These are phyloP conservation scores for Phialophora expanda DNA, from an alignment of 2,329 filamentous ascomycete genomes.

Conservation along the genomic window DNA sequence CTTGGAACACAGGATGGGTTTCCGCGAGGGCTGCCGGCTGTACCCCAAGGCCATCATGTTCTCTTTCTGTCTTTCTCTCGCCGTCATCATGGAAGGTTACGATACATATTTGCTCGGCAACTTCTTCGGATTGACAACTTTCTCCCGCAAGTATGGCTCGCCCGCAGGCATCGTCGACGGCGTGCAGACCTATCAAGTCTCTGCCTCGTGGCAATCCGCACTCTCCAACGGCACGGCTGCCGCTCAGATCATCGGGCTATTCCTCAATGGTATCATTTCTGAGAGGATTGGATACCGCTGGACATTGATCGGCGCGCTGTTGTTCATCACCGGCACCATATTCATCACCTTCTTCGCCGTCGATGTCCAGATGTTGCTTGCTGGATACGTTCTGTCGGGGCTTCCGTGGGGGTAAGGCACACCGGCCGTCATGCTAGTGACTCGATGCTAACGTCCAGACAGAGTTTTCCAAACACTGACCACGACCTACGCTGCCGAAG, in stretches of 20 bases:
- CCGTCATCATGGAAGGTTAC: conserved; percentile 41
- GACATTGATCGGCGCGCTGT: conserved; percentile 41
- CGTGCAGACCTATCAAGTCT: conserved; percentile 33
- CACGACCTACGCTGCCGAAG: conserved; percentile 48
- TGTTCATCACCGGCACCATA: conserved; percentile 40
- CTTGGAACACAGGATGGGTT: conserved; percentile 37
- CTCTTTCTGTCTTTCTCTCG: conserved; percentile 36
- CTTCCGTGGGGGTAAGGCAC: conserved; percentile 44
- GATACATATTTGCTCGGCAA: conserved; percentile 40
- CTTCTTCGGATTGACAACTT: conserved; percentile 38
- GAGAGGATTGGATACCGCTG: conserved; percentile 55
- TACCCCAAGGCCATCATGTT: conserved; percentile 69
- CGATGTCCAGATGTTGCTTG: conserved; percentile 45
- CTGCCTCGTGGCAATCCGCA: conserved; percentile 52
- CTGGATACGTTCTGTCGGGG: conserved; percentile 48
- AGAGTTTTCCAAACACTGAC: conserved; percentile 45
- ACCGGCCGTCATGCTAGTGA: too few species aligned
- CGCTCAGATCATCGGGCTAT: conserved; percentile 40
- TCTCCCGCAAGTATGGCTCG: conserved; percentile 35
- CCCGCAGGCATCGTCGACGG: conserved; percentile 32
- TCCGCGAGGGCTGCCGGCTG: conserved; percentile 73
- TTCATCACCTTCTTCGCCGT: conserved; percentile 52
- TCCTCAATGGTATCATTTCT: conserved; percentile 39
- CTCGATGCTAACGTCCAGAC: background rate
- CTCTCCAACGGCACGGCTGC: conserved; percentile 45